These are phyloP conservation scores for Phytophthora brassicae DNA, from an alignment of 352 stramenopile species.

Conservation along the genomic window DNA sequence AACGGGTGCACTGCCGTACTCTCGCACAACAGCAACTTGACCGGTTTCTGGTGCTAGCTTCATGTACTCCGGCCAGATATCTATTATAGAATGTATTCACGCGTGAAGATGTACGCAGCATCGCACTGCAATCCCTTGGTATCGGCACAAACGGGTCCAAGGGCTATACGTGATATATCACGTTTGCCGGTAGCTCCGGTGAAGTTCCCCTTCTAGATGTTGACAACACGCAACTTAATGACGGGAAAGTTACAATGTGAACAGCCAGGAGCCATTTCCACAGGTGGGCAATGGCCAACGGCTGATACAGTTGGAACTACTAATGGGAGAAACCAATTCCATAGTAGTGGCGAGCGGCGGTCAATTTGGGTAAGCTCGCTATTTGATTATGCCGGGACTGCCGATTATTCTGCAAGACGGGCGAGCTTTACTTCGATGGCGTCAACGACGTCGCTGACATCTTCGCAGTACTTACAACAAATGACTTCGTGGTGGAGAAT, in stretches of 20 bases:
- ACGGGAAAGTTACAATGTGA: slow-evolving; percentile 38
- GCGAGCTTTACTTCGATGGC: slow-evolving; percentile 66
- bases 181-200: slow-evolving; percentile 58
- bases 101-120: slow-evolving; percentile 64
- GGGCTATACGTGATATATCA: slow-evolving; percentile 86
- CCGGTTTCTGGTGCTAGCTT: slow-evolving; percentile 57
- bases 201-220: slow-evolving; percentile 63
- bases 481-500: slow-evolving; percentile 90
- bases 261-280: slow-evolving; percentile 77
- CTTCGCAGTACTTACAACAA: slow-evolving; percentile 85
- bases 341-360: slow-evolving; percentile 81
- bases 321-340: slow-evolving; percentile 88
- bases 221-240: slow-evolving; percentile 39
- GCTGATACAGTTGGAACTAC: slow-evolving; percentile 86
- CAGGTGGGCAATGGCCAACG: slow-evolving; percentile 59
- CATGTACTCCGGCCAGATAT: slow-evolving; percentile 35
- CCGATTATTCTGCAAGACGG: slow-evolving; percentile 85
- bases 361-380: slow-evolving; percentile 74
- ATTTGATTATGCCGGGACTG: slow-evolving; percentile 90
- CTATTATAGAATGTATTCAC: slow-evolving; percentile 69
- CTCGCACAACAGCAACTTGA: slow-evolving; percentile 44
- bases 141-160: slow-evolving; percentile 40
- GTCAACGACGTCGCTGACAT: slow-evolving; percentile 46
- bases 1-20: slow-evolving; percentile 58
- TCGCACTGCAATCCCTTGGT: slow-evolving; percentile 73